phyloP scores from a whole-genome alignment of 2,329 filamentous ascomycete genomes.

The Fusarium sp. region DNA sequence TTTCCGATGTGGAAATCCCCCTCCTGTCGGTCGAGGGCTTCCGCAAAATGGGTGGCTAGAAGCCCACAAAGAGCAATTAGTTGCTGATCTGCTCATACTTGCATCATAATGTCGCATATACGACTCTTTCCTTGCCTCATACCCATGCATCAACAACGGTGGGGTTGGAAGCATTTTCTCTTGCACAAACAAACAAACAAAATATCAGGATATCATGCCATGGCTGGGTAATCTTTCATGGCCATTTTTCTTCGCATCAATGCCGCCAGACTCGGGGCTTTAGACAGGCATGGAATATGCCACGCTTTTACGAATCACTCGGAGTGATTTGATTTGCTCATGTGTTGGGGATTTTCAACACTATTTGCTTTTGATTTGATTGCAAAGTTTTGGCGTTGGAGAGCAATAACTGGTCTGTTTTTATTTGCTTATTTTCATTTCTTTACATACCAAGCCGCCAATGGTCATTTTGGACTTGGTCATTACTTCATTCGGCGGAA shows the following conservation, averaged over 20 bases:
- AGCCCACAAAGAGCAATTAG: neutral
- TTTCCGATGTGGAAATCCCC: constrained; percentile 73
- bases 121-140: constrained; percentile 12
- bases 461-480: constrained; percentile 8
- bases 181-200: constrained; percentile 14
- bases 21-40: constrained; percentile 56
- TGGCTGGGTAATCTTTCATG: constrained; percentile 16
- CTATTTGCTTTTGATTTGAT: constrained; percentile 16
- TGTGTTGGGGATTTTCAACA: constrained; percentile 32
- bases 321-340: constrained; percentile 27
- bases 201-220: constrained; percentile 17
- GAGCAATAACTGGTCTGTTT: constrained; percentile 24
- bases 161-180: constrained; percentile 28
- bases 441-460: constrained; percentile 16
- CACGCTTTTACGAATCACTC: constrained; percentile 23
- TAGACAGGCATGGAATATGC: constrained; percentile 11
- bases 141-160: constrained; percentile 10
- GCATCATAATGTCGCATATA: constrained; percentile 11
- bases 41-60: constrained; percentile 50
- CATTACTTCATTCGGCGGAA: constrained; percentile 2
- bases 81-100: neutral
- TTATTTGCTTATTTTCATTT: constrained; percentile 16
- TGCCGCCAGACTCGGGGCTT: constrained; percentile 6
- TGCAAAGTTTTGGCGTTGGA: constrained; percentile 37
- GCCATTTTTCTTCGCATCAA: constrained; percentile 23